These are phyloP conservation scores for Botryotinia narcissicola DNA, from an alignment of 2,329 filamentous ascomycete genomes.

Conservation along the genomic window DNA sequence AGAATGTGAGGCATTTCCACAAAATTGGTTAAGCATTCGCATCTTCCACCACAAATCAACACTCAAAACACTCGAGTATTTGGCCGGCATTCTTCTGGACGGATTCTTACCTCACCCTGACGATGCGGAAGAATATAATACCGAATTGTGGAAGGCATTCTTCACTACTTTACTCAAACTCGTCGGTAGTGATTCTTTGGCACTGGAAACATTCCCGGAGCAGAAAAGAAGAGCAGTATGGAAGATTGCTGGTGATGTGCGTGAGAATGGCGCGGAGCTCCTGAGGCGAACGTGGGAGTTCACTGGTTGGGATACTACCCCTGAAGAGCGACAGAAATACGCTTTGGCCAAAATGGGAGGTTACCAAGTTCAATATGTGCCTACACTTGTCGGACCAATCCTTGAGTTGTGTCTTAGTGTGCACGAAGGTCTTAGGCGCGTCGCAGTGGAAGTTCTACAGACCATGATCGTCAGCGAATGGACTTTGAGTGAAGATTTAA, in stretches of 20 bases:
- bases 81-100: slow-evolving; percentile 76
- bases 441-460: slow-evolving; percentile 89
- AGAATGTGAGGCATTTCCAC: slow-evolving; percentile 83
- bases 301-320: slow-evolving; percentile 89
- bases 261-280: slow-evolving; percentile 85
- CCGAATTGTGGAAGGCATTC: slow-evolving; percentile 89
- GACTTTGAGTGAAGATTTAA: slow-evolving; percentile 89
- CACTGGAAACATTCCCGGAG: slow-evolving; percentile 93
- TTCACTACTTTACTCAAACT: slow-evolving; percentile 87
- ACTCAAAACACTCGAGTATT: slow-evolving; percentile 79
- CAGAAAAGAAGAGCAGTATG: slow-evolving; percentile 95
- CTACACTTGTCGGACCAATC: slow-evolving; percentile 83
- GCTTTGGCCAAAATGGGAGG: slow-evolving; percentile 83
- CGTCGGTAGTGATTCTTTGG: slow-evolving; percentile 82
- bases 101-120: slow-evolving; percentile 85
- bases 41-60: slow-evolving; percentile 91
- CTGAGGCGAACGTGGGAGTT: slow-evolving; percentile 87
- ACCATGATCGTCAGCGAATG: slow-evolving; percentile 99
- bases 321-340: slow-evolving; percentile 75
- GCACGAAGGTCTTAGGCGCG: slow-evolving; percentile 83
- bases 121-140: slow-evolving; percentile 79
- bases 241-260: slow-evolving; percentile 97
- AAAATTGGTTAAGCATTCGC: slow-evolving; percentile 86
- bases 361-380: slow-evolving; percentile 98
- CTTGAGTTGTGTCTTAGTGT: slow-evolving; percentile 94